These are phyloP conservation scores for Naumovozyma baii DNA, from an alignment of 805 yeast species.

Conservation along the genomic window DNA sequence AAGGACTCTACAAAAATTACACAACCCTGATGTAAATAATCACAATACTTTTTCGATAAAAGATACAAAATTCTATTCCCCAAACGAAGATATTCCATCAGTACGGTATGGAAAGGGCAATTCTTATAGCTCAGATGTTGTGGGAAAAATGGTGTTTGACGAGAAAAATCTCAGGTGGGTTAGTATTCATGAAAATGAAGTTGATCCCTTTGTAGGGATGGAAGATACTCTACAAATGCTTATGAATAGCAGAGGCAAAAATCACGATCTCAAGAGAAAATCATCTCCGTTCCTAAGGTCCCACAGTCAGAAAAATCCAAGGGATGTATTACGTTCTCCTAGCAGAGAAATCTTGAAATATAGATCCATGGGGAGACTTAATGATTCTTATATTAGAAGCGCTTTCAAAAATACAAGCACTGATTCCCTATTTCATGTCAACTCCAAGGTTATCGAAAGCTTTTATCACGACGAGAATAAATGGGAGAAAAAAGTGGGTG, in stretches of 20 bases:
- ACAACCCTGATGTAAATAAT: conserved; percentile 14
- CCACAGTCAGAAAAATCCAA: conserved; percentile 13
- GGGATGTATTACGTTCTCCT: neutral
- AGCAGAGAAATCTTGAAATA: neutral
- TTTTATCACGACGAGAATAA: conserved; percentile 29
- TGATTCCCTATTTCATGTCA: conserved; percentile 1
- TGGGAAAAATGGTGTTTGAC: conserved; percentile 29
- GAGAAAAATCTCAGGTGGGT: conserved; percentile 28
- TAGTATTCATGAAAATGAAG: conserved; percentile 20
- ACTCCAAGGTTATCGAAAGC: conserved; percentile 18
- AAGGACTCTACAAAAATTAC: conserved; percentile 18
- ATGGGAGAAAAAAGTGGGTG: conserved; percentile 26
- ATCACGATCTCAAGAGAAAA: conserved; percentile 1
- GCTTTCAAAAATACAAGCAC: neutral
- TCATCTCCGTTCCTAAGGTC: conserved; percentile 18
- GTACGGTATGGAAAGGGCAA: conserved; percentile 4
- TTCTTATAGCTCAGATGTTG: conserved; percentile 16
- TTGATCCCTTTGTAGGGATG: conserved; percentile 25
- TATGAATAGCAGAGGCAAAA: neutral
- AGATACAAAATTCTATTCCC: neutral
- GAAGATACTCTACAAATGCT: conserved; percentile 14
- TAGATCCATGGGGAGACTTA: neutral
- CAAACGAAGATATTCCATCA: conserved; percentile 2
- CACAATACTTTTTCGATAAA: conserved; percentile 20
- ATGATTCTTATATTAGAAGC: neutral